These are phyloP conservation scores for Alternaria solani DNA, from an alignment of 2,329 filamentous ascomycete genomes.

Conservation along the genomic window DNA sequence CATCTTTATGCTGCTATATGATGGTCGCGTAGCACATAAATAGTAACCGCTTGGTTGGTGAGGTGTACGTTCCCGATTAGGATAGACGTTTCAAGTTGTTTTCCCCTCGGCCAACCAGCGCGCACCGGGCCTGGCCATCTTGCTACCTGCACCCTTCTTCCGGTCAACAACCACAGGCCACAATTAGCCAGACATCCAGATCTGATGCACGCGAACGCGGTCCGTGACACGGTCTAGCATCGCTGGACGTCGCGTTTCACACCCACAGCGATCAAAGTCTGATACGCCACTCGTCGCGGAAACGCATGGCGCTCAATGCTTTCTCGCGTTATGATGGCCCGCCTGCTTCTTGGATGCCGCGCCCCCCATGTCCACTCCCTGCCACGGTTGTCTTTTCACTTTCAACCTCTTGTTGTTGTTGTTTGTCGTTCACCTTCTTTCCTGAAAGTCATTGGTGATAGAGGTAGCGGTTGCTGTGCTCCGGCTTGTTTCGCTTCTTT, in stretches of 20 bases:
- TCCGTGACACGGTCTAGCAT: constrained; percentile 26
- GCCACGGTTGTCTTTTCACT: constrained; percentile 22
- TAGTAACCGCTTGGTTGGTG: constrained; percentile 13
- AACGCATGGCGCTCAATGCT: constrained; percentile 47
- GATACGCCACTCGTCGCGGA: constrained; percentile 45
- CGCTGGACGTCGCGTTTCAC: constrained; percentile 33
- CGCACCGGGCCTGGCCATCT: constrained; percentile 5
- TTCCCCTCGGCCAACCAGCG: constrained; percentile 30
- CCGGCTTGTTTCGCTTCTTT: constrained; percentile 47
- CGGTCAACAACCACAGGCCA: constrained; percentile 19
- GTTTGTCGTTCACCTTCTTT: constrained; percentile 29
- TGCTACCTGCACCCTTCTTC: constrained; percentile 7
- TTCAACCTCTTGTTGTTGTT: constrained; percentile 35
- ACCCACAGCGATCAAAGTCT: constrained; percentile 25
- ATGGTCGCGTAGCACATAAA: constrained; percentile 24
- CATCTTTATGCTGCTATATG: constrained; percentile 32
- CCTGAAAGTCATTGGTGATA: constrained; percentile 40
- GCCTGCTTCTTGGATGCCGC: constrained; percentile 25
- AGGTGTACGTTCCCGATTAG: constrained; percentile 33
- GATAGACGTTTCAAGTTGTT: constrained; percentile 21
- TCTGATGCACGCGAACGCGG: constrained; percentile 26
- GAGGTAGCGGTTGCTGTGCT: constrained; percentile 46
- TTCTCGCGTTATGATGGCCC: constrained; percentile 30
- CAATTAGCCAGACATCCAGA: constrained; percentile 2
- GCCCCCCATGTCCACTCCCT: constrained; percentile 9